A percentile compares a stretch with the other conserved stretches of the same genome.
Evolutionary conservation across 106 monocot species (phyloP).

Genomic region (Gastrodia elata): DNA sequence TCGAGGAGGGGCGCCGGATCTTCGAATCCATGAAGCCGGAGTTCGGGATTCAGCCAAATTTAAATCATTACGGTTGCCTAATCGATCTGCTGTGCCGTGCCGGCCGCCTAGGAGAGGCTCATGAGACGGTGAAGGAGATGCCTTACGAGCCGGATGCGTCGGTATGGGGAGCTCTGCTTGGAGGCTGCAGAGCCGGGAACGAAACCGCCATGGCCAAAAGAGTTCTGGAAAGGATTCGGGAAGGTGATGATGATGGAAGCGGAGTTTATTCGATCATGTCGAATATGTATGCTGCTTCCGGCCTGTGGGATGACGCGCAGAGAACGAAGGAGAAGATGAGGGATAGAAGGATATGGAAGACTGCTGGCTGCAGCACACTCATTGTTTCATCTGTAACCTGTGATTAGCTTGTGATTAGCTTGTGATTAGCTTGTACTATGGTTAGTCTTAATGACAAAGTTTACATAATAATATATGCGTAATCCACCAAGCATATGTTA

Average conservation of each 20-base stretch:
- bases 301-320: conserved; percentile 18
- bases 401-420: too few relatives aligned
- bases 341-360: conserved; percentile 16
- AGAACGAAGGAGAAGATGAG: conserved; percentile 21
- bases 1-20: conserved; percentile 24
- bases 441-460: too few relatives aligned
- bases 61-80: conserved; percentile 44
- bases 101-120: conserved; percentile 22
- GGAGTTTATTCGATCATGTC: conserved; percentile 31
- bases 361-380: conserved; percentile 16
- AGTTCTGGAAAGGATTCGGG: conserved; percentile 13
- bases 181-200: conserved; percentile 22
- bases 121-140: conserved; percentile 21
- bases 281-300: conserved; percentile 23
- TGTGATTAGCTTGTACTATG: too few relatives aligned
- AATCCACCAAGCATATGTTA: too few relatives aligned
- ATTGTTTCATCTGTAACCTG: not conserved
- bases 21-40: conserved; percentile 18
- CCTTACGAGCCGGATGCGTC: conserved; percentile 20
- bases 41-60: conserved; percentile 18
- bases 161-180: conserved; percentile 33
- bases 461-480: too few relatives aligned
- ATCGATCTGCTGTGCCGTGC: conserved; percentile 28
- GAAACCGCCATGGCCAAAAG: conserved; percentile 18
- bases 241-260: conserved; percentile 14